Base-by-base conservation (phyloP, 352 stramenopile genomes). In the Pythium grandisporangium region DNA sequence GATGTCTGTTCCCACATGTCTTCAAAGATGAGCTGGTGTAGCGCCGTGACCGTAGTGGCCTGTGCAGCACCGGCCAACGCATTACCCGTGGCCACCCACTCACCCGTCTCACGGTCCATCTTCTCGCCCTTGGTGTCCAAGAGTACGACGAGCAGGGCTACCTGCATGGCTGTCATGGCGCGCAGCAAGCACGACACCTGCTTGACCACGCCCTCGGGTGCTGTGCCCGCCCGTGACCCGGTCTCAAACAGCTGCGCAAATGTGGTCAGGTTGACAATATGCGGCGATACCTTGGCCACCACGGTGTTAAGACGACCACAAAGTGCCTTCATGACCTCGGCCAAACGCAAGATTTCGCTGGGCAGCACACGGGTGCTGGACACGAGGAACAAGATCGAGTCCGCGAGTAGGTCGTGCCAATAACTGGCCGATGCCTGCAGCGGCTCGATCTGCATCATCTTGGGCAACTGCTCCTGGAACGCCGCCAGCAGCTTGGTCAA, bases 251-350 rank as follows among this genome's bases (percentile, higher is more conserved):
- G 57, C 61, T 89, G 73, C 4, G 61, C 53, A 42, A 86, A 82
- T 35, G 72, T 78, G 42, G 72, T 81, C 0, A 89, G 52, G 55
- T 90, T 90, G 19, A 90, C 73, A 51, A 90, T 86, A 46, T 90
- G 73, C 37, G 76, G 72, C 20, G 79, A 85, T 5, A 92, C 70
- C 46, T 85, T 84, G 1, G 73, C 56, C 24, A 88, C 68, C 19
- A 68, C 62, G 1, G 55, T 40, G 34, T 88, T 70, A 6, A 89
- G 50, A 4, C 70, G 72, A 27, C 54, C 52, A 44, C 71, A 84
- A 7, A 89, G 55, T 37, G 58, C 59, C 47, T 82, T 64, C 4
- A 88, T 44, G 20, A 80, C 49, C 37, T 69, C 42, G 0, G 53
- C 71, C 25, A 87, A 52, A 44, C 70, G 50, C 29, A 69, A 57